Evolutionary conservation across 768 basidiomycete genomes (phyloP), one percentile per base, ranked within the genome.

Genomic region (Hydnomerulius pinastri): DNA sequence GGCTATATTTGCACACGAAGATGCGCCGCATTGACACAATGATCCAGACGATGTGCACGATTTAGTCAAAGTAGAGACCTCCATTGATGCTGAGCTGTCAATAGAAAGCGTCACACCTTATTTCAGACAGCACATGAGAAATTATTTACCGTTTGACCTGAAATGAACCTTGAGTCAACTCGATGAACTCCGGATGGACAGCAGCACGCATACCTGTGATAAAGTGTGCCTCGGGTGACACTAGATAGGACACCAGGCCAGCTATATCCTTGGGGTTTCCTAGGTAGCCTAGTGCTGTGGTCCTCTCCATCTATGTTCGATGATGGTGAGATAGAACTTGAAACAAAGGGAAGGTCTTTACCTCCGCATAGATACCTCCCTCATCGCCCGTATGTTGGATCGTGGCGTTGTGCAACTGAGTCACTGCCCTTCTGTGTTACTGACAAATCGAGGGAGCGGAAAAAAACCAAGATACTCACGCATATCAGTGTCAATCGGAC

Each of bases 201-300:
- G 4, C 12, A 15, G 21, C 5, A 15, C 17, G 43, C 52, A 12
- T 52, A 67, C 73, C 72, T 39, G 71, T 73, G 48, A 75, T 37
- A 21, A 61, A 68, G 50, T 58, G 58, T 11, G 73, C 64, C 17
- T 69, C 66, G 4, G 66, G 61, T 2, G 68, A 69, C 1, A 51
- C 69, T 17, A 76, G 55, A 51, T 66, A 75, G 6, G 69, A 62
- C 4, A 75, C 75, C 0, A 76, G 62, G 15, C 50, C 58, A 1
- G 71, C 71, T n/a, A 75, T 33, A 28, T 73, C 75, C 7, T 66
- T 51, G 25, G 65, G 11, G 6, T 23, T 50, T 12, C 68, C 68
- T 1, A 61, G n/a, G 30, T 61, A 32, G 7, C 66, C 66, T 5
- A 64, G 42, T 3, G 64, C 53, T 0, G 59, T 15, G 39, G 25